phyloP scores from a whole-genome alignment of 371 early-diverging fungal species.

The Entomophthora muscae region DNA sequence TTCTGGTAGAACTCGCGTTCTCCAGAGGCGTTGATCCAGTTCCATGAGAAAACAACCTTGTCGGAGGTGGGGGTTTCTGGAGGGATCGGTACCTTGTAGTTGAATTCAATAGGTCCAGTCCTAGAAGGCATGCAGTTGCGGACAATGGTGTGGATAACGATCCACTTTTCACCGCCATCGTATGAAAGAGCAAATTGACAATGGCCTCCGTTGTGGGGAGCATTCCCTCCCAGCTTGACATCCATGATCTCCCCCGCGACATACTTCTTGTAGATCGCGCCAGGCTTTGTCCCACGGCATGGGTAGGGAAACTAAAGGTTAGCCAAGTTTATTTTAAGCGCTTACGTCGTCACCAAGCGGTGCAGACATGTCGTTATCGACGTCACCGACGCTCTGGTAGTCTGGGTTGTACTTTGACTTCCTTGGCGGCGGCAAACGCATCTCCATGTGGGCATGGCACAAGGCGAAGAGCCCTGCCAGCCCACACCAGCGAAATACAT shows the following conservation, averaged over 20 bases:
- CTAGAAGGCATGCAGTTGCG: conserved; percentile 5
- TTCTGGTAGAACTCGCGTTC: not conserved
- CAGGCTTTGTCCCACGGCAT: not conserved
- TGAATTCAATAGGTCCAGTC: no score
- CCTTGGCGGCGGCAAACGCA: not conserved
- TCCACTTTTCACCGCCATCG: conserved; percentile 11
- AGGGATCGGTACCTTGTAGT: conserved; percentile 21
- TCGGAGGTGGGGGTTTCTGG: conserved; percentile 16
- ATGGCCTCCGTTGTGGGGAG: conserved; percentile 9
- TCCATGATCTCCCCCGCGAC: conserved; percentile 18
- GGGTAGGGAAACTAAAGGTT: not conserved
- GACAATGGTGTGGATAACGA: conserved; percentile 6
- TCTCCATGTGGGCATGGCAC: not conserved
- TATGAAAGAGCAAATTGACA: conserved; percentile 9
- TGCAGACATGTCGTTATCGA: not conserved
- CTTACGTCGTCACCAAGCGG: not conserved
- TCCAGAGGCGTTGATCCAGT: conserved; percentile 28
- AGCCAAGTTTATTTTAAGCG: conserved; percentile 18
- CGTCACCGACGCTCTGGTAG: not conserved
- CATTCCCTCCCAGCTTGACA: conserved; percentile 9
- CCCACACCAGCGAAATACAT: no score
- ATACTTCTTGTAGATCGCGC: not conserved
- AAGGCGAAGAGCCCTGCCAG: no score
- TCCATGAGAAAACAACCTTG: conserved; percentile 19
- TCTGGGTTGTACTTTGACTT: not conserved